These are phyloP conservation scores for Pyrenophora teres DNA, from an alignment of 2,329 filamentous ascomycete genomes.

Conservation along the genomic window DNA sequence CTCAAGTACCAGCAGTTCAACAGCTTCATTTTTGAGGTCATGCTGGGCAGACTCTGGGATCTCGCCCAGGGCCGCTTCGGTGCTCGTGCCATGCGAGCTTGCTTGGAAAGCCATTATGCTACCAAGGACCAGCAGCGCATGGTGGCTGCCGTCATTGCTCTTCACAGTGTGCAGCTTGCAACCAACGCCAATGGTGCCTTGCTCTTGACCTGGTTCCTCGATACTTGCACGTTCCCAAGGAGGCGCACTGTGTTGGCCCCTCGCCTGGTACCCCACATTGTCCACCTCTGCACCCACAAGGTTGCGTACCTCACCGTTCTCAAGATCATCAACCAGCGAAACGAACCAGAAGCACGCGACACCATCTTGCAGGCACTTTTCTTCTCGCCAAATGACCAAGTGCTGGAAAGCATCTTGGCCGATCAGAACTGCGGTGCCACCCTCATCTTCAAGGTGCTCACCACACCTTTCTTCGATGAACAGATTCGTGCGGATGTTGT, in stretches of 20 bases:
- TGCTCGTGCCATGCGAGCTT: constrained; percentile 93
- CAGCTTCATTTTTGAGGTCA: constrained; percentile 97
- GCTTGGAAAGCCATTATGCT: constrained; percentile 91
- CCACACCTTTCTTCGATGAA: constrained; percentile 96
- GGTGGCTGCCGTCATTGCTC: constrained; percentile 90
- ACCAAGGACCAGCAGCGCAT: constrained; percentile 95
- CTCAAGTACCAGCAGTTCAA: constrained; percentile 90
- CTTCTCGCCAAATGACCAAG: constrained; percentile 84
- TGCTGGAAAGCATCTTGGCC: constrained; percentile 85
- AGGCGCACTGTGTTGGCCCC: constrained; percentile 91
- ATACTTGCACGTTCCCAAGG: constrained; percentile 94
- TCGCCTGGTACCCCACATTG: constrained; percentile 86
- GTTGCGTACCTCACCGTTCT: constrained; percentile 95
- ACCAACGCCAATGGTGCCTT: constrained; percentile 96
- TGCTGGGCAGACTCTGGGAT: constrained; percentile 94
- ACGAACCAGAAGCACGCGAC: constrained; percentile 89
- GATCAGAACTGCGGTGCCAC: constrained; percentile 93
- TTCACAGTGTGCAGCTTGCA: constrained; percentile 94
- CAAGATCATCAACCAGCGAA: constrained; percentile 98
- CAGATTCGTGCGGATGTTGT: constrained; percentile 84
- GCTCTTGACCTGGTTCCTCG: constrained; percentile 94
- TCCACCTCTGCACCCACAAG: constrained; percentile 97
- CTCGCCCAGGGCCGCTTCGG: constrained; percentile 91
- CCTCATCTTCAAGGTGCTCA: constrained; percentile 97
- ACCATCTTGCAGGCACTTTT: constrained; percentile 88